Evolutionary conservation across 768 basidiomycete genomes (phyloP).

Genomic region (Termitomyces sp.): DNA sequence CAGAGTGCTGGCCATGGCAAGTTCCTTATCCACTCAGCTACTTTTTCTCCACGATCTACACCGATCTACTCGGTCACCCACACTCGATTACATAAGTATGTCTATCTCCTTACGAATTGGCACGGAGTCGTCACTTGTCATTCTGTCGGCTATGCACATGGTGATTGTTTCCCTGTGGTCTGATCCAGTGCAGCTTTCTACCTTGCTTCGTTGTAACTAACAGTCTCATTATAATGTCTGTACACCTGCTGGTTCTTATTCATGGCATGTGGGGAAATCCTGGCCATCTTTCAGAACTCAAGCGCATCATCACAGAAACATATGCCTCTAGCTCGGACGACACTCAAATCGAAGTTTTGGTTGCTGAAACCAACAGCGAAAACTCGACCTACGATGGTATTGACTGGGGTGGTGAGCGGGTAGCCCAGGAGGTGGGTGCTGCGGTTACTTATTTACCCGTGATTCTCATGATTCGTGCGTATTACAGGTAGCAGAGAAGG

Average conservation of each 20-base stretch:
- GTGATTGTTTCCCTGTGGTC: background rate
- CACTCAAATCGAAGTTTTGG: conserved; percentile 52
- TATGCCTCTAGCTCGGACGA: conserved; percentile 26
- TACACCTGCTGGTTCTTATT: conserved; percentile 46
- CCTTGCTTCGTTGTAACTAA: background rate
- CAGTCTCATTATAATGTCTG: conserved; percentile 16
- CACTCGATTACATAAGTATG: background rate
- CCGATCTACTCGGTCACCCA: too few species aligned
- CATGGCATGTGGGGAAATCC: conserved; percentile 85
- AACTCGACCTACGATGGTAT: conserved; percentile 77
- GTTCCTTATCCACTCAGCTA: background rate
- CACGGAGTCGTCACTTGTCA: background rate
- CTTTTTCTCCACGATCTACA: too few species aligned
- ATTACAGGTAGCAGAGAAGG: conserved; percentile 49
- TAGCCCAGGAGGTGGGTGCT: conserved; percentile 64
- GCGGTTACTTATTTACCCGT: background rate
- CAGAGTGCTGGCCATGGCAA: background rate
- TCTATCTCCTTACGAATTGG: too few species aligned
- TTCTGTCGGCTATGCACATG: background rate
- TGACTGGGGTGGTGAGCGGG: conserved; percentile 78
- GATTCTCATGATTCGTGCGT: background rate
- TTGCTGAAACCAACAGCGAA: conserved; percentile 59
- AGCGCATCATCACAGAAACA: conserved; percentile 45
- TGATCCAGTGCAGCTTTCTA: background rate
- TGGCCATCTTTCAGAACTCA: conserved; percentile 52